Conservation (phyloP, 176 grass and related monocot genomes). For the Olyra latifolia region DNA sequence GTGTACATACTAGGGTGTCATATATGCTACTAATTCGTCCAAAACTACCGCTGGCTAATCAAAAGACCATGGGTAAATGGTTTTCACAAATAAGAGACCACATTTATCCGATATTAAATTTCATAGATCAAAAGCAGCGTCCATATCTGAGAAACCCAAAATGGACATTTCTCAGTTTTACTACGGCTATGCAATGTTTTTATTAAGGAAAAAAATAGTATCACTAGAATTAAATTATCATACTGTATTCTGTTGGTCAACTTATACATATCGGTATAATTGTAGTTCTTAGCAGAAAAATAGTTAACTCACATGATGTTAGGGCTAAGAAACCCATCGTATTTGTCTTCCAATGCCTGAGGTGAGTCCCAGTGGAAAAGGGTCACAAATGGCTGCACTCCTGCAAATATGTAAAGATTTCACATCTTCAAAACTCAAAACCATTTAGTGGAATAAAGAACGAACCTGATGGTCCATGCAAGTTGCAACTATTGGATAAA, state of each 20-base stretch:
- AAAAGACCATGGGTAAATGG: no score
- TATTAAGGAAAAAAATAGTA: no score
- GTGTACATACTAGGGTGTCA: no score
- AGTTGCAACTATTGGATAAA: not conserved
- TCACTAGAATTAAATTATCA: no score
- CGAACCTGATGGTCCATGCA: not conserved
- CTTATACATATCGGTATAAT: not conserved
- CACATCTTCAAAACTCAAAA: not conserved
- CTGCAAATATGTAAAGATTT: not conserved
- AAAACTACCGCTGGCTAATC: no score
- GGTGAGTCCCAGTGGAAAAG: constrained; percentile 59
- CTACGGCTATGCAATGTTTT: not conserved
- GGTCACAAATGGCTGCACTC: constrained; percentile 53
- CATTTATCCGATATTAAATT: no score
- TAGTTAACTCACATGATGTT: constrained; percentile 44
- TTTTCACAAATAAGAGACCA: no score
- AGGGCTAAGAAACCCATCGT: constrained; percentile 45
- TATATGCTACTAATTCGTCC: no score
- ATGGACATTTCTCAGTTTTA: no score
- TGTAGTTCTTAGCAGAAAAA: not conserved
- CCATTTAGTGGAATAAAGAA: not conserved
- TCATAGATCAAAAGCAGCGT: no score
- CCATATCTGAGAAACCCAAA: no score
- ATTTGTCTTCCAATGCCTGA: constrained; percentile 55
- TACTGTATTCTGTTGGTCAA: no score